Evolutionary conservation across 2,329 filamentous ascomycete genomes (phyloP).

Genomic region (Pseudocercospora eumusae): DNA sequence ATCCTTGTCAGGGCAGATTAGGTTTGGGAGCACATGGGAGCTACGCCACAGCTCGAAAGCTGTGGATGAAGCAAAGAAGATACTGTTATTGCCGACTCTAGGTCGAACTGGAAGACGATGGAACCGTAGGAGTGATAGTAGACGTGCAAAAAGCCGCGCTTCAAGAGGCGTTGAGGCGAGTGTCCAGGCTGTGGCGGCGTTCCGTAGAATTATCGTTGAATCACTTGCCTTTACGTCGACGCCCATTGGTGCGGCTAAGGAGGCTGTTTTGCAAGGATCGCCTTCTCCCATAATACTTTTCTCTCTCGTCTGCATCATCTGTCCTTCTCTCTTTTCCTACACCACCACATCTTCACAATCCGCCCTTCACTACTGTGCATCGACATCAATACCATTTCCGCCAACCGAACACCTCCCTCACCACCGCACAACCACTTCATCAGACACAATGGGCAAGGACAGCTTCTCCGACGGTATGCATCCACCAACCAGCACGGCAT

Average conservation of each 20-base stretch:
- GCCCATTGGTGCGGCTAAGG: neutral
- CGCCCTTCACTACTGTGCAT: conserved; percentile 4
- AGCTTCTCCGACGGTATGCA: conserved; percentile 42
- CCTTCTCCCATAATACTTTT: neutral
- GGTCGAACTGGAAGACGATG: neutral
- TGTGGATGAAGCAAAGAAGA: neutral
- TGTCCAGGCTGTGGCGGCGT: neutral
- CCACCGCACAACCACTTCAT: conserved; percentile 7
- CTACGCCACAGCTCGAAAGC: neutral
- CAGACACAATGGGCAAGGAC: conserved; percentile 44
- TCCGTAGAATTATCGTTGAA: neutral
- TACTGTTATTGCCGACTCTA: neutral
- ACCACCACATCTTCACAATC: neutral
- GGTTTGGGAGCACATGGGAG: conserved; percentile 5
- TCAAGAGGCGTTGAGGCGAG: neutral
- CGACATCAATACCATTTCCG: neutral
- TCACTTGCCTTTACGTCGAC: neutral
- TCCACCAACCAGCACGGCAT: neutral
- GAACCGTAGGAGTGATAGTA: neutral
- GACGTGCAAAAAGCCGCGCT: neutral
- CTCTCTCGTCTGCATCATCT: neutral
- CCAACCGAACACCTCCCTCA: neutral
- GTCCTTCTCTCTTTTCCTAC: neutral
- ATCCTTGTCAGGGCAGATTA: conserved; percentile 6
- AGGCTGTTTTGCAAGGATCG: neutral